Evolutionary conservation across 164 flowering plant species (phyloP).

Genomic region (Annona cherimola): DNA sequence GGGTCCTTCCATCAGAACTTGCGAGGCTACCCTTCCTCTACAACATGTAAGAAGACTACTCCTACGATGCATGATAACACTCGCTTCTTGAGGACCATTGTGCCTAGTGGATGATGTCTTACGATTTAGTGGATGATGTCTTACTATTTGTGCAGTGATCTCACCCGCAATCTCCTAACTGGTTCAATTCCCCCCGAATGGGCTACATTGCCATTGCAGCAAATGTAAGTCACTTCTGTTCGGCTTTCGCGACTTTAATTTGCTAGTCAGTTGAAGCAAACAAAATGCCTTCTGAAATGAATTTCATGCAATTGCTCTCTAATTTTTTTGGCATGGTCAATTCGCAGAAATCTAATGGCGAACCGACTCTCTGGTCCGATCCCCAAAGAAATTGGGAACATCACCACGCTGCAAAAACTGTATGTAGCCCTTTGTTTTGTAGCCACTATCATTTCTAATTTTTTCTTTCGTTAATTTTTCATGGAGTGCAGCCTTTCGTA

Average conservation of each 20-base stretch:
- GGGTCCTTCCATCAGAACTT: conserved; percentile 61
- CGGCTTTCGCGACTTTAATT: too few relatives aligned
- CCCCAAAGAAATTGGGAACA: conserved; percentile 22
- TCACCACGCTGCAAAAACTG: conserved; percentile 42
- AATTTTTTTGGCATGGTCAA: background rate
- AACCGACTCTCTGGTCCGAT: conserved; percentile 23
- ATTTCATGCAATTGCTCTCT: too few relatives aligned
- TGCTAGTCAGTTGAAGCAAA: background rate
- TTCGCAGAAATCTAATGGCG: conserved; percentile 49
- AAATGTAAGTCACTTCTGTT: conserved; percentile 32
- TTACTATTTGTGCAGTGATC: conserved; percentile 39
- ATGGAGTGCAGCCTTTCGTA: background rate
- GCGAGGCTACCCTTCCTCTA: conserved; percentile 52
- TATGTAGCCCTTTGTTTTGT: conserved; percentile 10
- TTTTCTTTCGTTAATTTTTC: background rate
- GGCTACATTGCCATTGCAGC: conserved; percentile 42
- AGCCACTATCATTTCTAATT: background rate
- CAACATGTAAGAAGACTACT: conserved; percentile 3
- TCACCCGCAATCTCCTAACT: conserved; percentile 56
- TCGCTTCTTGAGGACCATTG: background rate
- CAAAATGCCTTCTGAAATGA: background rate
- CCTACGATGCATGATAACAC: background rate
- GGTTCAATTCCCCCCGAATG: conserved; percentile 70
- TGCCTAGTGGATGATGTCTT: background rate
- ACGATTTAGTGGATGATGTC: background rate